phyloP scores from a whole-genome alignment of 768 basidiomycete species.

The Chiua virens region DNA sequence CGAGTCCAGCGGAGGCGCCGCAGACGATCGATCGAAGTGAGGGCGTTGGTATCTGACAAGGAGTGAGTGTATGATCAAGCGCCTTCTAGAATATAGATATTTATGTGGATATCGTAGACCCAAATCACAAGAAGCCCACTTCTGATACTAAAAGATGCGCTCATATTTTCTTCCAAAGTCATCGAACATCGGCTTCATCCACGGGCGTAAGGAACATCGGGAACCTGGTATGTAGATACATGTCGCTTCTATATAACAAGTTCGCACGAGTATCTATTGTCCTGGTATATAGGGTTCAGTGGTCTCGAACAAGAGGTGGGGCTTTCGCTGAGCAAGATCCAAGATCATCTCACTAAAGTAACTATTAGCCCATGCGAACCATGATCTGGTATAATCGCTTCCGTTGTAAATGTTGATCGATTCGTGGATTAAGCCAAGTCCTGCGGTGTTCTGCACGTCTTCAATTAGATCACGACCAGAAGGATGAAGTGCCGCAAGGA shows the following conservation, averaged over 20 bases:
- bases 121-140: no score
- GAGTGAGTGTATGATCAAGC: constrained; percentile 9
- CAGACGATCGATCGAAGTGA: constrained; percentile 41
- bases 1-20: constrained; percentile 32
- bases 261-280: constrained; percentile 24
- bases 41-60: constrained; percentile 1
- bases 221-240: no score
- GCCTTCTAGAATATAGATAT: no score
- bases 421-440: constrained; percentile 78
- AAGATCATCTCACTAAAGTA: constrained; percentile 83
- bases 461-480: not conserved
- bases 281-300: constrained; percentile 58
- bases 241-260: no score
- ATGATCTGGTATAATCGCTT: constrained; percentile 62
- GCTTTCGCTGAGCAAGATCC: constrained; percentile 73
- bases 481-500: not conserved
- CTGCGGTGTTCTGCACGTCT: constrained; percentile 58
- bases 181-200: no score
- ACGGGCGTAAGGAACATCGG: no score
- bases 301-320: constrained; percentile 59
- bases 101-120: no score
- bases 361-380: constrained; percentile 86
- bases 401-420: constrained; percentile 62
- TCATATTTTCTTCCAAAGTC: no score
- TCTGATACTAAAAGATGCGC: no score